Conservation (phyloP, 495 filamentous ascomycete genomes). For the Hypoxylon subgilvum region DNA sequence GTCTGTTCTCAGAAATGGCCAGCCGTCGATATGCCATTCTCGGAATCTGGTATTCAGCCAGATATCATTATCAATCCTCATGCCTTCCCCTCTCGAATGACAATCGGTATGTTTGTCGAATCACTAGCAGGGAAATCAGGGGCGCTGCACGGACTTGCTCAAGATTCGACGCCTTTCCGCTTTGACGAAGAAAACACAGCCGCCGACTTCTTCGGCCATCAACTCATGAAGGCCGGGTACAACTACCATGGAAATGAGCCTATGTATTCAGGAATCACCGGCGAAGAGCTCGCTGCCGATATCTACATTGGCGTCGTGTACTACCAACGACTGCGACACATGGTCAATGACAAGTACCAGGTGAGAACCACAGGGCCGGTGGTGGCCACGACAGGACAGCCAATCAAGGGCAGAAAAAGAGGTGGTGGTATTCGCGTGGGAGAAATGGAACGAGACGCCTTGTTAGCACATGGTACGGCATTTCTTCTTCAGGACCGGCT, state of each 20-base stretch:
- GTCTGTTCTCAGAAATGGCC: conserved; percentile 98
- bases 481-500: conserved; percentile 94
- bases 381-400: conserved; percentile 87
- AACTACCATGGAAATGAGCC: conserved; percentile 99
- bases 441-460: conserved; percentile 96
- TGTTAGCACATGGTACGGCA: conserved; percentile 92
- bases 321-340: conserved; percentile 96
- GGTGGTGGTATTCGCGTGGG: conserved; percentile 98
- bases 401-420: conserved; percentile 93
- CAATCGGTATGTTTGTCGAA: conserved; percentile 99
- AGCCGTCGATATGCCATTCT: conserved; percentile 92
- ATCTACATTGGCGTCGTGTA: conserved; percentile 97
- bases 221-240: conserved; percentile 91
- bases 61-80: conserved; percentile 99
- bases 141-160: conserved; percentile 88
- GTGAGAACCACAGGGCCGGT: conserved; percentile 94
- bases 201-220: conserved; percentile 92
- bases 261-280: conserved; percentile 95
- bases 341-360: conserved; percentile 99
- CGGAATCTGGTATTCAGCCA: conserved; percentile 93
- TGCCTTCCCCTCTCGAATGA: conserved; percentile 99
- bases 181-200: conserved; percentile 93
- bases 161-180: conserved; percentile 92
- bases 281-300: conserved; percentile 89
- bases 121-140: conserved; percentile 95